phyloP scores from a whole-genome alignment of 306 rosid genomes.

The Inga laurina region DNA sequence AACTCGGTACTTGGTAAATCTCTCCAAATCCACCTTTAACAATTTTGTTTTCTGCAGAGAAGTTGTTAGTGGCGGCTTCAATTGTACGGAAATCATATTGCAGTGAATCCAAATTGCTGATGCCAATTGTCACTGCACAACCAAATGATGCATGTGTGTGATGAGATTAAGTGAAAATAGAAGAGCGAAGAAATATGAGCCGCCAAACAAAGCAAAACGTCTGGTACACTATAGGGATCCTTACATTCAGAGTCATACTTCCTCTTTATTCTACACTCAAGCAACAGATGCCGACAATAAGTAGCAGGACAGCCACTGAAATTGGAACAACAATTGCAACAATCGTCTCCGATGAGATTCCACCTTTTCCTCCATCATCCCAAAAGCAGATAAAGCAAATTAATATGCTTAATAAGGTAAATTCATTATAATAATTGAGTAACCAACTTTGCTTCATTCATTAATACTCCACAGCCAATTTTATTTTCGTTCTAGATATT shows the following conservation, averaged over 20 bases:
- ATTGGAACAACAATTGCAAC: slow-evolving; percentile 45
- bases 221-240: too few species aligned
- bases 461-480: too few species aligned
- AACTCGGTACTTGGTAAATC: slow-evolving; percentile 50
- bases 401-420: neutral
- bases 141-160: too few species aligned
- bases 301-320: slow-evolving; percentile 22
- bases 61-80: slow-evolving; percentile 46
- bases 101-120: slow-evolving; percentile 36
- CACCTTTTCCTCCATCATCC: slow-evolving; percentile 5
- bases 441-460: too few species aligned
- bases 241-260: too few species aligned
- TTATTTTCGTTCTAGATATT: neutral
- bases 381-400: neutral
- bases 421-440: neutral
- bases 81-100: slow-evolving; percentile 46
- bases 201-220: too few species aligned
- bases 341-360: slow-evolving; percentile 26
- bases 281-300: slow-evolving; percentile 25
- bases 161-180: too few species aligned
- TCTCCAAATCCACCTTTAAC: slow-evolving; percentile 61
- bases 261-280: too few species aligned
- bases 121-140: neutral
- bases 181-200: too few species aligned
- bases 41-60: slow-evolving; percentile 45